Base-by-base conservation (phyloP, 2,329 filamentous ascomycete species). In the Aspergillus sojae region DNA sequence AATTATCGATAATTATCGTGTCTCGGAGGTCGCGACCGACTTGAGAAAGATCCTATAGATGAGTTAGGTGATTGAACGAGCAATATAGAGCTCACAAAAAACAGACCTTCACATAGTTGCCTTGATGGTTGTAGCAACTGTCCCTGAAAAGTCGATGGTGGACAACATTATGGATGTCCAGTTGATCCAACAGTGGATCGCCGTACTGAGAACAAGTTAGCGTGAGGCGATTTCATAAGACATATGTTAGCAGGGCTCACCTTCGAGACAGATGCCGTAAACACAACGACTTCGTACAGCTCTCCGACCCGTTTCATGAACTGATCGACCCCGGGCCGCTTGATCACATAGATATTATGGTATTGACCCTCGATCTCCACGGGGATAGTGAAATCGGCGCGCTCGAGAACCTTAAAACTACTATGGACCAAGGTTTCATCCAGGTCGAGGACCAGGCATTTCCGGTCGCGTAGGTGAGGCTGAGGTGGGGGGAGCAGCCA, bases 1-100 rank as follows among this genome's bases (percentile, higher is more conserved):
- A 98, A 81, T 99, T 99, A 83, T 99, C 95, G 75, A 99, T 99
- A 78, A 99, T 99, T 77, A 99, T 99, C 23, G 94, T 99, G 76
- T 99, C 94, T 79, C 93, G 92, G 62, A 99, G 87, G 77, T 98
- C 94, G 69, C 95, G 91, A 58, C 95, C 95, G 63, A 99, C 91
- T 84, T 98, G 95, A 54, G 95, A 98, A 61, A 99, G 87, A 77
- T 99, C 95, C 86, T 88, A 65, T 26, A 62, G n/a, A 32, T 53
- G 56, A 54, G 61, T 70, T 62, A 74, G 65, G 28, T 54, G 26
- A 12, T 3, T 53, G 32, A 26, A 39, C 28, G 21, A 19, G 28
- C 5, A 32, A 43, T 41, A 21, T 10, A 14, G 53, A 23, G 14
- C 7, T 19, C 21, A n/a, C 10, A 23, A 54, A n/a, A 23, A 16